phyloP scores from a whole-genome alignment of 1,139 yeast species.

The Kodamaea plutei region DNA sequence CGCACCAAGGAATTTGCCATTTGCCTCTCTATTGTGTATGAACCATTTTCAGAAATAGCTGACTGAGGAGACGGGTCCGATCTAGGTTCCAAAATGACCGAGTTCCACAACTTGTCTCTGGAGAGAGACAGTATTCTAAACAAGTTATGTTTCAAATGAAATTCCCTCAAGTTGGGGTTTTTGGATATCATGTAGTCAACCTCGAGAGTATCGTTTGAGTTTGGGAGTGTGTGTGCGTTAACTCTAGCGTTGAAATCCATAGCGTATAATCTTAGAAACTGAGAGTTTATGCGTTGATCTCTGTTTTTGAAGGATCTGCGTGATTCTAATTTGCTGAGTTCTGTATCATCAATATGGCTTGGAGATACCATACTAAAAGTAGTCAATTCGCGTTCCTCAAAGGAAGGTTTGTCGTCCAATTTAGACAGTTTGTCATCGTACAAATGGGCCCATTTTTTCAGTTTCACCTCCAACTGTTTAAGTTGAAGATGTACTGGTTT shows the following conservation, averaged over 20 bases:
- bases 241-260: slow-evolving; percentile 37
- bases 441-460: background rate
- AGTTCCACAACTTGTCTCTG: slow-evolving; percentile 47
- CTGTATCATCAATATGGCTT: slow-evolving; percentile 1
- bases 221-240: slow-evolving; percentile 25
- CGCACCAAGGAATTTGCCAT: slow-evolving; percentile 9
- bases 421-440: background rate
- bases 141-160: slow-evolving; percentile 27
- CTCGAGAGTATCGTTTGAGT: slow-evolving; percentile 24
- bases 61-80: slow-evolving; percentile 29
- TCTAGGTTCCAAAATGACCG: slow-evolving; percentile 47
- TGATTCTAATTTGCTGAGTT: slow-evolving; percentile 8
- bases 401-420: background rate
- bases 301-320: slow-evolving; percentile 28
- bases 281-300: slow-evolving; percentile 45
- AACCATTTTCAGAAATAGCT: slow-evolving; percentile 15
- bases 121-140: slow-evolving; percentile 34
- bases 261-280: slow-evolving; percentile 45
- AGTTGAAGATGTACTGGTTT: background rate
- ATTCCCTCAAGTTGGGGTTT: slow-evolving; percentile 20
- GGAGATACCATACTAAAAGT: slow-evolving; percentile 2
- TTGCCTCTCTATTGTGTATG: background rate
- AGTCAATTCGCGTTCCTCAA: slow-evolving; percentile 4
- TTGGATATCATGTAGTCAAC: slow-evolving; percentile 17
- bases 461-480: background rate